phyloP scores from a whole-genome alignment of 73 alveolate species.

The Paramecium biaurelia region DNA sequence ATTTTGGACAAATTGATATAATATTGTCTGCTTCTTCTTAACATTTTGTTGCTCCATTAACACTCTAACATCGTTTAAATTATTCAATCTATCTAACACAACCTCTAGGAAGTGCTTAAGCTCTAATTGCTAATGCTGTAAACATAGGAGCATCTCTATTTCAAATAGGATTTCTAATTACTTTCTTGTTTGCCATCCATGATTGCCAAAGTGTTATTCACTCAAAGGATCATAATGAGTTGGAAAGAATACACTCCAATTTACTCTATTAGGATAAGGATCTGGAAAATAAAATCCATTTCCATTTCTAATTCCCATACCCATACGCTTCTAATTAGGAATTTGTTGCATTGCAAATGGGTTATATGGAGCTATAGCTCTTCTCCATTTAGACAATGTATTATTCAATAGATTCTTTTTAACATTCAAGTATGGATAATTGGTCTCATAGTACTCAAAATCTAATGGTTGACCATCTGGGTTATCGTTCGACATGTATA shows the following conservation, averaged over 20 bases:
- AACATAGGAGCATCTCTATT: slow-evolving; percentile 22
- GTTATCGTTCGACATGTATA: neutral
- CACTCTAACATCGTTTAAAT: slow-evolving; percentile 54
- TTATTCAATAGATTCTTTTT: slow-evolving; percentile 49
- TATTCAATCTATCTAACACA: slow-evolving; percentile 50
- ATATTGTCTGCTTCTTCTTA: slow-evolving; percentile 58
- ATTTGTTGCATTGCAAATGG: slow-evolving; percentile 59
- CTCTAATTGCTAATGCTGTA: slow-evolving; percentile 35
- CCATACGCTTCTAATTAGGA: slow-evolving; percentile 55
- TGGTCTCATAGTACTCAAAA: slow-evolving; percentile 36
- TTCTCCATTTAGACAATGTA: slow-evolving; percentile 42
- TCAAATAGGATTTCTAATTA: neutral
- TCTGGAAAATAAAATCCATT: slow-evolving; percentile 52
- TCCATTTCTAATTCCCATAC: slow-evolving; percentile 59
- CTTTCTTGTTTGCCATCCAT: slow-evolving; percentile 43
- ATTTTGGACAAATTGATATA: slow-evolving; percentile 63
- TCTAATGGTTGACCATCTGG: slow-evolving; percentile 49
- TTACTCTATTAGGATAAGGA: slow-evolving; percentile 58
- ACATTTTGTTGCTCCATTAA: slow-evolving; percentile 56
- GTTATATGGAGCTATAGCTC: slow-evolving; percentile 59
- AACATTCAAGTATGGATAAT: slow-evolving; percentile 59
- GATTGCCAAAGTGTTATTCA: slow-evolving; percentile 17
- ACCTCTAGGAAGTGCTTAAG: slow-evolving; percentile 58
- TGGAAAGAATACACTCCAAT: slow-evolving; percentile 61
- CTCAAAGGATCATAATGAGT: slow-evolving; percentile 44